Conservation (phyloP, 495 filamentous ascomycete species). For the Cairneyella variabilis region DNA sequence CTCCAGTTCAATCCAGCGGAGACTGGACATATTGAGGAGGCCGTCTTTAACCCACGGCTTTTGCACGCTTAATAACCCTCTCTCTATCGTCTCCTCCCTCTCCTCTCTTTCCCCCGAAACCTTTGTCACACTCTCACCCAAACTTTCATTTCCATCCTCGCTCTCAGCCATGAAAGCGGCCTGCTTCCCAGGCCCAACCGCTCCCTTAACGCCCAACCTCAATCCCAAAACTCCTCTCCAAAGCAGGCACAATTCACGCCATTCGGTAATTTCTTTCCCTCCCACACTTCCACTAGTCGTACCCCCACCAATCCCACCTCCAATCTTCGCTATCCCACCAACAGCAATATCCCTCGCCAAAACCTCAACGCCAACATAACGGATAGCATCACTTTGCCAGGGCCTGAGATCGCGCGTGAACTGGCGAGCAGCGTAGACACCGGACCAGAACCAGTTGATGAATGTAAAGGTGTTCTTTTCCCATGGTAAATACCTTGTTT, state of each 20-base stretch:
- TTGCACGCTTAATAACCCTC: background rate
- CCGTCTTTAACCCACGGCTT: background rate
- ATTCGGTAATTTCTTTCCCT: background rate
- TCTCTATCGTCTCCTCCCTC: background rate
- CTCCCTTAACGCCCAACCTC: conserved; percentile 13
- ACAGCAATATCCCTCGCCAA: conserved; percentile 9
- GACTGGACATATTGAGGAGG: background rate
- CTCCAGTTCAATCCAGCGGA: conserved; percentile 4
- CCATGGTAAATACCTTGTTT: conserved; percentile 7
- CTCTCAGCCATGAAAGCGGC: background rate
- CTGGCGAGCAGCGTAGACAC: conserved; percentile 11
- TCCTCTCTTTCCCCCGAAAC: background rate
- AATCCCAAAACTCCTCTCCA: conserved; percentile 13
- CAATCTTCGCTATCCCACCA: background rate
- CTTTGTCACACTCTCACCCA: background rate
- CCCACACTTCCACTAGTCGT: background rate
- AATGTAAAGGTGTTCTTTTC: conserved; percentile 10
- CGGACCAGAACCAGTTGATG: conserved; percentile 21
- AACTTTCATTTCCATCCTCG: background rate
- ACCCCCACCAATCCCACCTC: background rate
- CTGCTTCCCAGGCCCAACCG: background rate
- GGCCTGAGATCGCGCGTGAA: conserved; percentile 4
- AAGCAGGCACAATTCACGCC: conserved; percentile 11
- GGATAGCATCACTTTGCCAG: conserved; percentile 11
- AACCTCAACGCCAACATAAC: conserved; percentile 14